Base-by-base conservation (phyloP, 139 green algal species). In the Coccomyxa sp. region DNA sequence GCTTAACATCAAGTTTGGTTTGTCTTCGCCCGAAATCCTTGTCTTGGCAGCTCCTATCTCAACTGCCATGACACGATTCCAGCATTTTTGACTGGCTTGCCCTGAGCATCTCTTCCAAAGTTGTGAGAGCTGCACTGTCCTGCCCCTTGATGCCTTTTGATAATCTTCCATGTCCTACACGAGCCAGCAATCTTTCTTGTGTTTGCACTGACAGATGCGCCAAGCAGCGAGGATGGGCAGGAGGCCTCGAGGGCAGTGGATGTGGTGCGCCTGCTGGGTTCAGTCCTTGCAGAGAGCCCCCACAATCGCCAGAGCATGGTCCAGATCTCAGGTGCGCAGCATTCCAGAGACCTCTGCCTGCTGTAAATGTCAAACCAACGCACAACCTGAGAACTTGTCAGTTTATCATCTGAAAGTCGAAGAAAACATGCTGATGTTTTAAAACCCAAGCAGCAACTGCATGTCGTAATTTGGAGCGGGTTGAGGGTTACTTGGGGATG, bases 291-390 rank as follows among this genome's bases (percentile, higher is more conserved):
- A 31, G 83, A 87, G 57, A 88, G 79, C 78, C 81, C 85, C 11
- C 63, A 82, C 74, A 91, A 91, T 81, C 81, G 85, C 38, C 85
- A 85, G 74, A 82, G 59, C 17, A 80, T 90, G 77, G n/a, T 81
- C 13, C 68, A 89, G 66, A 82, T 85, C 0, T 82, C 63, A 28
- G 86, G 86, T 86, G 63, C 63, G 63, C 63, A 71, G 63, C 63
- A 71, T 28, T 71, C 63, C 63, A 25, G 63, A 71, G 10, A 9
- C 9, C 18, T 21, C 63, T 71, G 63, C 9, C 63, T 71, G 63
- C 63, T 25, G 63, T 21, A 51, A 51, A 51, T 11, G 38, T 7
- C 3, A 51, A 3, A 51, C 3, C 7, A 51, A 3, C 7, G 38
- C 38, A 51, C 38, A 51, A 7, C 38, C 38, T 51, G 38, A 51